Conservation (phyloP, 441 rosid genomes). For the Populus tomentosa region DNA sequence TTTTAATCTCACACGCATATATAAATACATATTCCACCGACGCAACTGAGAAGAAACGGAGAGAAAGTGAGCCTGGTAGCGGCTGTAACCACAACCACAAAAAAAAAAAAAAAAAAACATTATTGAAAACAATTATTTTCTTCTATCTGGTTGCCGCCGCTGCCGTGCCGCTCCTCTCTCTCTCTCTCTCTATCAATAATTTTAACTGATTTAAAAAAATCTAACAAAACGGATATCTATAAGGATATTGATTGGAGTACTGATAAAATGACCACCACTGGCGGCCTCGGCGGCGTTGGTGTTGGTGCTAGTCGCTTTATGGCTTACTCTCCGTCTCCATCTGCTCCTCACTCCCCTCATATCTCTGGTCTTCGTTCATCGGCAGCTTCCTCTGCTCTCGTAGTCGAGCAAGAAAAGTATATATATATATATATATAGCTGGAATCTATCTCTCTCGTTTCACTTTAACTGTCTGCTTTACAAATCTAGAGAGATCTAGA, state of each 20-base stretch:
- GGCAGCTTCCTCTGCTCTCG: conserved; percentile 43
- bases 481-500: background rate
- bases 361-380: conserved; percentile 52
- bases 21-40: background rate
- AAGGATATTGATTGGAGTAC: conserved; percentile 28
- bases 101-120: no score
- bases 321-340: conserved; percentile 74
- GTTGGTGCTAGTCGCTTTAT: conserved; percentile 27
- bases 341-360: conserved; percentile 68
- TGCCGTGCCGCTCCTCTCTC: background rate
- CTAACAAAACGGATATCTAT: conserved; percentile 20
- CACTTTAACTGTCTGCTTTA: background rate
- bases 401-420: conserved; percentile 58
- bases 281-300: background rate
- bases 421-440: no score
- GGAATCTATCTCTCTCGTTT: background rate
- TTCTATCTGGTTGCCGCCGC: background rate
- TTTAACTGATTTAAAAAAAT: background rate
- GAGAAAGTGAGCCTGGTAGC: background rate
- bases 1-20: no score
- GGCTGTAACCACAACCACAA: background rate
- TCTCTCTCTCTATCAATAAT: background rate
- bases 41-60: background rate
- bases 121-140: no score
- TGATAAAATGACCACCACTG: conserved; percentile 30